Conservation (phyloP, 495 filamentous ascomycete genomes). For the Neurospora sp. region DNA sequence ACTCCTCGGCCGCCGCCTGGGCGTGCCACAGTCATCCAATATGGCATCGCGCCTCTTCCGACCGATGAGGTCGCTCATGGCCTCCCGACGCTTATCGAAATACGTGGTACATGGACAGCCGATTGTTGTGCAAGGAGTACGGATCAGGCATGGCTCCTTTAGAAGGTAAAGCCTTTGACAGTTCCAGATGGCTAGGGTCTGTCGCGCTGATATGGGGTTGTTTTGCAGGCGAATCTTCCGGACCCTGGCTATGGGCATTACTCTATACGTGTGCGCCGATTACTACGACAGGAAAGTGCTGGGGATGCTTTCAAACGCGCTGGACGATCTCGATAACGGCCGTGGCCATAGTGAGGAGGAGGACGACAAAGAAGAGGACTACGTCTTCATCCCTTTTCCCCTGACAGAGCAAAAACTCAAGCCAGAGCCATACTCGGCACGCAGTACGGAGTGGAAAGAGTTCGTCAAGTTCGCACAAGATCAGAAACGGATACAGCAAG, state of each 20-base stretch:
- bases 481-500: constrained; percentile 27
- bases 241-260: neutral
- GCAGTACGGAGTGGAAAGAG: constrained; percentile 61
- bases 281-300: constrained; percentile 1
- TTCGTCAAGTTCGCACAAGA: constrained; percentile 52
- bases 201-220: neutral
- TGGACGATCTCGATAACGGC: constrained; percentile 17
- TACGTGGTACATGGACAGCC: constrained; percentile 9
- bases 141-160: constrained; percentile 16
- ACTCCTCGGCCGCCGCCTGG: constrained; percentile 25
- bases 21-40: constrained; percentile 21
- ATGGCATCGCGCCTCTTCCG: constrained; percentile 29
- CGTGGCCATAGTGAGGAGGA: constrained; percentile 8
- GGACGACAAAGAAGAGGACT: constrained; percentile 18
- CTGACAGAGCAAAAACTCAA: constrained; percentile 35
- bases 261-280: neutral
- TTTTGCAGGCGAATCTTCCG: neutral
- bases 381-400: constrained; percentile 57
- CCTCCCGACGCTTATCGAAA: constrained; percentile 3
- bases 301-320: constrained; percentile 23
- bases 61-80: constrained; percentile 12
- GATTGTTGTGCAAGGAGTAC: constrained; percentile 26
- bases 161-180: neutral
- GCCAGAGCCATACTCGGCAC: constrained; percentile 41
- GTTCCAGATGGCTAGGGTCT: neutral